A percentile compares a stretch with the other conserved stretches of the same genome.
phyloP scores from a whole-genome alignment of 352 stramenopile genomes.

The Phytophthora agathidicida region DNA sequence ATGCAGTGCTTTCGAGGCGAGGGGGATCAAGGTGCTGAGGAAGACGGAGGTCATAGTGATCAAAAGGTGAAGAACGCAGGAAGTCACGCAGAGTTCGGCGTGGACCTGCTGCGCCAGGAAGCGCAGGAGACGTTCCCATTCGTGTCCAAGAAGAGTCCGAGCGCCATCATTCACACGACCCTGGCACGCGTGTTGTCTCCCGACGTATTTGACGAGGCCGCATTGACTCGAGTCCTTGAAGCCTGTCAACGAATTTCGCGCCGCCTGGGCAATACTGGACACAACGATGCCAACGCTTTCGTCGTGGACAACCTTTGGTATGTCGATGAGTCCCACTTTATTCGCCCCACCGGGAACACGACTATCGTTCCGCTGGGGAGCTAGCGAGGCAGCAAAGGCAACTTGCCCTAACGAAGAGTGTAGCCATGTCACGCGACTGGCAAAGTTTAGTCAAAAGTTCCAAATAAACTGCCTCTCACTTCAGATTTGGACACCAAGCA shows the following conservation, averaged over 20 bases:
- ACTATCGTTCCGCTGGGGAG: slow-evolving; percentile 38
- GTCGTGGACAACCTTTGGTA: slow-evolving; percentile 58
- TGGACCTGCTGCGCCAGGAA: slow-evolving; percentile 49
- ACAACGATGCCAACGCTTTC: slow-evolving; percentile 17
- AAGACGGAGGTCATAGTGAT: neutral
- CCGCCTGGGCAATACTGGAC: slow-evolving; percentile 17
- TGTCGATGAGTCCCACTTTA: slow-evolving; percentile 63
- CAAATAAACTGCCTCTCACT: no score
- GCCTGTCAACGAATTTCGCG: slow-evolving; percentile 48
- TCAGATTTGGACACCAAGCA: slow-evolving; percentile 31
- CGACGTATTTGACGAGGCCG: slow-evolving; percentile 28
- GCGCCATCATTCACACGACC: slow-evolving; percentile 62
- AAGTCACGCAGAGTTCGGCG: slow-evolving; percentile 37
- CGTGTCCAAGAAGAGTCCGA: slow-evolving; percentile 33
- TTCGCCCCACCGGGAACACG: slow-evolving; percentile 45
- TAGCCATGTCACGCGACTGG: slow-evolving; percentile 18
- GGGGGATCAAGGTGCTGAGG: no score
- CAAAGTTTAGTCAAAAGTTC: no score
- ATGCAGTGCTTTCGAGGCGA: slow-evolving; percentile 43
- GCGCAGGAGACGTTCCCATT: slow-evolving; percentile 46
- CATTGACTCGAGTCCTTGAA: slow-evolving; percentile 33
- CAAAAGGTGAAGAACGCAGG: slow-evolving; percentile 12
- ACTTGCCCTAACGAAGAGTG: no score
- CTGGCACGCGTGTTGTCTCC: slow-evolving; percentile 55
- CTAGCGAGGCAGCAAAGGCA: no score